Evolutionary conservation across 1,284 basidiomycete genomes (phyloP).

Genomic region (Fomitopsis betulina): DNA sequence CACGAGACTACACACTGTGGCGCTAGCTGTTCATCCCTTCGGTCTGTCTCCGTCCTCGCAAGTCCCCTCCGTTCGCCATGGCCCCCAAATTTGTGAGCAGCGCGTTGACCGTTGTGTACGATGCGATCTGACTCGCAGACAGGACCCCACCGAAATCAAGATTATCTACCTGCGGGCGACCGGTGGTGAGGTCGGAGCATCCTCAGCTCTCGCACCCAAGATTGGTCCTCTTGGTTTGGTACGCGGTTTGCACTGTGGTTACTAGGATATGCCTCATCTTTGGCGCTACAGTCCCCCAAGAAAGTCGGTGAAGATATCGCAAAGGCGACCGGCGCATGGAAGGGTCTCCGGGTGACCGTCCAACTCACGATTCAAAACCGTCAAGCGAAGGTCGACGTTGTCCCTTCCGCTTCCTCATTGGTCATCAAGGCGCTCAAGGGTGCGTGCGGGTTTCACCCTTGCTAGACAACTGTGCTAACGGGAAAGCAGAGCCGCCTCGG

Average conservation of each 20-base stretch:
- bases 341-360: conserved; percentile 98
- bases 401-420: conserved; percentile 96
- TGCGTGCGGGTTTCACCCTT: conserved; percentile 30
- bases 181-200: conserved; percentile 99
- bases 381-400: conserved; percentile 96
- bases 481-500: conserved; percentile 83
- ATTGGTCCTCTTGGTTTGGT: conserved; percentile 99
- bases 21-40: conserved; percentile 16
- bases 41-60: conserved; percentile 21
- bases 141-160: conserved; percentile 94
- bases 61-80: conserved; percentile 40
- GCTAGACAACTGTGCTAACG: not conserved
- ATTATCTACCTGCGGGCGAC: conserved; percentile 99
- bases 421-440: conserved; percentile 99
- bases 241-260: conserved; percentile 31
- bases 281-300: conserved; percentile 82
- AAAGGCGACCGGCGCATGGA: conserved; percentile 98
- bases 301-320: conserved; percentile 99
- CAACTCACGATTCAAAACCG: conserved; percentile 99
- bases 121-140: conserved; percentile 14
- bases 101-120: not conserved
- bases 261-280: not conserved
- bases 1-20: conserved; percentile 12
- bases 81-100: conserved; percentile 73
- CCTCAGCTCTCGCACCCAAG: conserved; percentile 98